Percentiles rank a stretch among this genome's conserved stretches.
These are phyloP conservation scores for Odontarrhena argentea DNA, from an alignment of 345 rosid species.

Conservation along the genomic window DNA sequence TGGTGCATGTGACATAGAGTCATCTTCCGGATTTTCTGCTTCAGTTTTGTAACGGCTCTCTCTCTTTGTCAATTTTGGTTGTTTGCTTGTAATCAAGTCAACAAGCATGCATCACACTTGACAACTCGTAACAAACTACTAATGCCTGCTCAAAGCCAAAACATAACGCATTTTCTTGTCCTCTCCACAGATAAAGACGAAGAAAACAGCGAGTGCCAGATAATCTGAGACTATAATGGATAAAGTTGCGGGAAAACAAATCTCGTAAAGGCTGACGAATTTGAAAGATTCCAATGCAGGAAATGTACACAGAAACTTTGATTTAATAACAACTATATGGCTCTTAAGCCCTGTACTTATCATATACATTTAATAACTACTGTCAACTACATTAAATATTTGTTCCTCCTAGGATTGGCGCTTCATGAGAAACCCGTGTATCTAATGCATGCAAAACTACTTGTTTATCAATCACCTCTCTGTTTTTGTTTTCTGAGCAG, in stretches of 20 bases:
- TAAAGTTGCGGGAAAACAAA: not conserved
- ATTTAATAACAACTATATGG: conserved; percentile 13
- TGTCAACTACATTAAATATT: conserved; percentile 23
- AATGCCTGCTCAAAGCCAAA: conserved; percentile 29
- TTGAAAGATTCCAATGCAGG: not conserved
- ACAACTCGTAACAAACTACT: conserved; percentile 2
- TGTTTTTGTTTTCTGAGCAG: conserved; percentile 43
- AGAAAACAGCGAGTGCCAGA: conserved; percentile 1
- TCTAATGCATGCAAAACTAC: conserved; percentile 23
- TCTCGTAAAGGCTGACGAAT: not conserved
- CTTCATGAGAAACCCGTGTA: conserved; percentile 22
- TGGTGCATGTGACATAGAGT: conserved; percentile 31
- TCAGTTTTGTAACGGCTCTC: conserved; percentile 27
- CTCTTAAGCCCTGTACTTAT: conserved; percentile 16
- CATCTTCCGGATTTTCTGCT: conserved; percentile 34
- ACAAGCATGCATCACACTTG: conserved; percentile 34
- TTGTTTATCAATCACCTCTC: conserved; percentile 34
- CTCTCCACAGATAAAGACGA: conserved; percentile 27
- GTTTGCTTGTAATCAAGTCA: conserved; percentile 29
- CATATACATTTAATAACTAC: conserved; percentile 31
- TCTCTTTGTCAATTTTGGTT: conserved; percentile 16
- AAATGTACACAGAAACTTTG: conserved; percentile 4
- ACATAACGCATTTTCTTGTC: conserved; percentile 18
- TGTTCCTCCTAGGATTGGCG: conserved; percentile 10
- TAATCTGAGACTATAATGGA: conserved; percentile 19